phyloP scores from a whole-genome alignment of 305 asterid genomes.

The Rubia peregrina region DNA sequence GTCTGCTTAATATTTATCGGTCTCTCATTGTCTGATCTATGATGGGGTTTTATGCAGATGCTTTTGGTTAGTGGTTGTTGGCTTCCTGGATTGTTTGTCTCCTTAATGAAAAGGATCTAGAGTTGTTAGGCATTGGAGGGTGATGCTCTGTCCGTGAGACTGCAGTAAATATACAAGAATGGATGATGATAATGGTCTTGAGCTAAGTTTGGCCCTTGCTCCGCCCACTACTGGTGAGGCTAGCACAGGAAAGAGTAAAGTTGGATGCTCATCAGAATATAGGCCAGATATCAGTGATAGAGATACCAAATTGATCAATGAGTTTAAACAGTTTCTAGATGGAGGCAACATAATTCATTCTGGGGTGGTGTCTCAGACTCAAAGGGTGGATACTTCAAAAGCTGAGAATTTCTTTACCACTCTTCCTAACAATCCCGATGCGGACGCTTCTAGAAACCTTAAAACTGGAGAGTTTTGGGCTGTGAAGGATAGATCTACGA shows the following conservation, averaged over 20 bases:
- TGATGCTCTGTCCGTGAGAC: not conserved
- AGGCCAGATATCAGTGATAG: conserved; percentile 66
- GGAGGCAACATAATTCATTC: conserved; percentile 55
- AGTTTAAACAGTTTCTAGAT: conserved; percentile 87
- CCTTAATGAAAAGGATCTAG: not conserved
- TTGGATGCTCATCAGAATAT: conserved; percentile 50
- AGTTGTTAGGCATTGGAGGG: not conserved
- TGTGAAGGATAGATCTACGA: conserved; percentile 45
- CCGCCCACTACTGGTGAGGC: conserved; percentile 66
- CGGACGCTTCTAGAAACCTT: conserved; percentile 53
- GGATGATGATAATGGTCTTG: conserved; percentile 83
- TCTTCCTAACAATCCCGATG: conserved; percentile 39
- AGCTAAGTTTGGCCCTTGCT: conserved; percentile 72
- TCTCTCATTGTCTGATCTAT: conserved; percentile 1
- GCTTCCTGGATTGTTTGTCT: not conserved
- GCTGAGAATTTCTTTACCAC: conserved; percentile 40
- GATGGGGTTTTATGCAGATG: conserved; percentile 16
- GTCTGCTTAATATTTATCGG: not conserved
- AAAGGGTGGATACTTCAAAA: conserved; percentile 33
- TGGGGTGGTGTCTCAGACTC: conserved; percentile 29
- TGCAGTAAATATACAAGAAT: conserved; percentile 25
- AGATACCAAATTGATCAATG: conserved; percentile 71
- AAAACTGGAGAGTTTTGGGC: conserved; percentile 57
- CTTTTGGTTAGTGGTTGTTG: not conserved
- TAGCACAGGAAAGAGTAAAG: conserved; percentile 48